phyloP scores from a whole-genome alignment of 768 basidiomycete species.

The Pleurotus eryngii region DNA sequence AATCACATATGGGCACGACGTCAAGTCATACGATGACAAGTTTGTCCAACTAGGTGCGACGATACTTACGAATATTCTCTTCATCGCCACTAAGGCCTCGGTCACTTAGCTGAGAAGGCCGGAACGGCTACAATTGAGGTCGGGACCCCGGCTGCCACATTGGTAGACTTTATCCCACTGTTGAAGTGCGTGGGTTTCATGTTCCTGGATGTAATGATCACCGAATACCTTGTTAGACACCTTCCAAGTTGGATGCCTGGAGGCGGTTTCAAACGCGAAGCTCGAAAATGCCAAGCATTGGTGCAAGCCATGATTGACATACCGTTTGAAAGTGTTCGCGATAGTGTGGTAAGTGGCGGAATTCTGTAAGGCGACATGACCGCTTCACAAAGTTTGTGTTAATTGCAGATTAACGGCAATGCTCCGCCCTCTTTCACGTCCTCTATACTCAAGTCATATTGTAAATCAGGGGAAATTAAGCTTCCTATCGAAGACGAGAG shows the following conservation, averaged over 20 bases:
- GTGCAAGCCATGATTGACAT: slow-evolving; percentile 47
- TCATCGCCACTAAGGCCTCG: too few relatives aligned
- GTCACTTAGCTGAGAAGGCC: slow-evolving; percentile 38
- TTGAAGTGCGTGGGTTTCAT: slow-evolving; percentile 28
- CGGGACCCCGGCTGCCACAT: slow-evolving; percentile 41
- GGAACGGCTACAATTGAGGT: slow-evolving; percentile 42
- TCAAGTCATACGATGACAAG: slow-evolving; percentile 39
- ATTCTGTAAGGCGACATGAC: neutral
- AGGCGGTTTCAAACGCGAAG: slow-evolving; percentile 42
- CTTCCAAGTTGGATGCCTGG: slow-evolving; percentile 51
- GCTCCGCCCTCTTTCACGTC: slow-evolving; percentile 44
- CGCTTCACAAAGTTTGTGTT: neutral
- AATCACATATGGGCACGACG: slow-evolving; percentile 45
- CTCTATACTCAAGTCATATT: slow-evolving; percentile 37
- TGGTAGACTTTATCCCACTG: slow-evolving; percentile 48
- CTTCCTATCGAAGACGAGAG: slow-evolving; percentile 41
- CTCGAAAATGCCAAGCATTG: slow-evolving; percentile 36
- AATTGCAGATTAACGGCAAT: slow-evolving; percentile 35
- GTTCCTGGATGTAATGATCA: neutral
- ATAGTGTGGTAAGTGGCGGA: neutral
- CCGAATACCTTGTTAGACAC: slow-evolving; percentile 25
- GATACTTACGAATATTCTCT: too few relatives aligned
- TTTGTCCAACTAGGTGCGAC: slow-evolving; percentile 40
- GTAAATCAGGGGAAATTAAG: slow-evolving; percentile 27
- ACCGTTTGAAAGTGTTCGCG: slow-evolving; percentile 30